Percentiles rank a stretch among this genome's conserved stretches.
phyloP scores from a whole-genome alignment of 1,284 basidiomycete genomes.

The Ustilago esculenta region DNA sequence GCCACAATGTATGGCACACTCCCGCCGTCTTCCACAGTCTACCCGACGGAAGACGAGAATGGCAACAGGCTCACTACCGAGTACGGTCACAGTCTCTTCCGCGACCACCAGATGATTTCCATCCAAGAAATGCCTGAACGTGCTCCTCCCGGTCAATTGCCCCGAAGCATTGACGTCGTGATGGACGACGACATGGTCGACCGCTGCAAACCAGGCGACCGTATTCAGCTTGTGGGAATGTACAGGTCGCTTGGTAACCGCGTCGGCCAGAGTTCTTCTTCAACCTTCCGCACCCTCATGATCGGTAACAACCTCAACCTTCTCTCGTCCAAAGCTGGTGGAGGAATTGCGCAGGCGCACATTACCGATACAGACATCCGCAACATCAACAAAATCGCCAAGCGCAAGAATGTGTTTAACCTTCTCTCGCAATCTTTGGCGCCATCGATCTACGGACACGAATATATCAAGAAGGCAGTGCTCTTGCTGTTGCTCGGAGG shows the following conservation, averaged over 20 bases:
- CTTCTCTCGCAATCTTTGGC: conserved; percentile 94
- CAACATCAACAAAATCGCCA: conserved; percentile 92
- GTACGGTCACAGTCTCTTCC: conserved; percentile 89
- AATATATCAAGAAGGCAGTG: conserved; percentile 94
- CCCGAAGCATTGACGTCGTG: conserved; percentile 93
- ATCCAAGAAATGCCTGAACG: conserved; percentile 99
- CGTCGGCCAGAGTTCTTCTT: conserved; percentile 76
- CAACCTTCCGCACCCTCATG: conserved; percentile 87
- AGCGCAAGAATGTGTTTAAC: conserved; percentile 81
- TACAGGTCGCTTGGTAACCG: conserved; percentile 90
- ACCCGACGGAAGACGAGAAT: conserved; percentile 90
- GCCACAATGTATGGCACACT: conserved; percentile 85
- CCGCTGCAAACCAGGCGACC: conserved; percentile 95
- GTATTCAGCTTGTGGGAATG: conserved; percentile 94
- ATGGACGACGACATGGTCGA: conserved; percentile 97
- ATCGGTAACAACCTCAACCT: conserved; percentile 95
- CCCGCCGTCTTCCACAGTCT: conserved; percentile 65
- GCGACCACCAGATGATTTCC: conserved; percentile 95
- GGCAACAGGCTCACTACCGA: conserved; percentile 88
- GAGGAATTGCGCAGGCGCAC: conserved; percentile 91
- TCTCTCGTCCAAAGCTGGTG: conserved; percentile 94
- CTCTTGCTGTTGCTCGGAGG: conserved; percentile 92
- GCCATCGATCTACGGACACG: conserved; percentile 95
- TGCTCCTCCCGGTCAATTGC: conserved; percentile 94
- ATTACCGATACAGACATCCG: conserved; percentile 95